phyloP scores from a whole-genome alignment of 2,329 filamentous ascomycete genomes.

The Boeremia lycopersici region DNA sequence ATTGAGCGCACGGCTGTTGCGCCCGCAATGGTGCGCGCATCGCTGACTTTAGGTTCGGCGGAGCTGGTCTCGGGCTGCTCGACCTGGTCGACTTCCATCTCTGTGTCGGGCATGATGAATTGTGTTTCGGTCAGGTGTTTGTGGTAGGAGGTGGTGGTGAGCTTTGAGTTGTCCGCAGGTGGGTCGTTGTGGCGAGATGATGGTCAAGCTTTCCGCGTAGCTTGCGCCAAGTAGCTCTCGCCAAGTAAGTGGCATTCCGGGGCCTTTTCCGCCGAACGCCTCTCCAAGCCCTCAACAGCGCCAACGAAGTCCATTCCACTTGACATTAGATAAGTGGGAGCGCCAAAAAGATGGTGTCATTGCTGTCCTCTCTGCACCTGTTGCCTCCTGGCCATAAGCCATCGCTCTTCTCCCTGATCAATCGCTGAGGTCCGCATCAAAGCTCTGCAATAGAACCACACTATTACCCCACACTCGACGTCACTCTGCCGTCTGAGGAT shows the following conservation, averaged over 20 bases:
- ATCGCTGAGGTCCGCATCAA: not conserved
- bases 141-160: conserved; percentile 7
- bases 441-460: conserved; percentile 7
- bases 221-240: conserved; percentile 3
- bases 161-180: conserved; percentile 3
- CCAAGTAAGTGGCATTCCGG: not conserved
- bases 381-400: not conserved
- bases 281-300: conserved; percentile 5
- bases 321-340: conserved; percentile 2
- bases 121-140: conserved; percentile 4
- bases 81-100: conserved; percentile 54
- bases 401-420: not conserved
- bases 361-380: not conserved
- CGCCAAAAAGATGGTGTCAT: not conserved
- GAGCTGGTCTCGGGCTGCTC: conserved; percentile 41
- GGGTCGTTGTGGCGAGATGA: conserved; percentile 14
- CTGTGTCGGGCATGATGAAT: conserved; percentile 51
- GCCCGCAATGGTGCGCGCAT: conserved; percentile 74
- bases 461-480: conserved; percentile 17
- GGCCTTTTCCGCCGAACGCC: not conserved
- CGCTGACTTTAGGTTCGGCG: conserved; percentile 59
- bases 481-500: conserved; percentile 13
- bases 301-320: not conserved
- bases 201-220: conserved; percentile 17
- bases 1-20: conserved; percentile 84